Evolutionary conservation across 495 filamentous ascomycete species (phyloP).

Genomic region (Podospora anserina): DNA sequence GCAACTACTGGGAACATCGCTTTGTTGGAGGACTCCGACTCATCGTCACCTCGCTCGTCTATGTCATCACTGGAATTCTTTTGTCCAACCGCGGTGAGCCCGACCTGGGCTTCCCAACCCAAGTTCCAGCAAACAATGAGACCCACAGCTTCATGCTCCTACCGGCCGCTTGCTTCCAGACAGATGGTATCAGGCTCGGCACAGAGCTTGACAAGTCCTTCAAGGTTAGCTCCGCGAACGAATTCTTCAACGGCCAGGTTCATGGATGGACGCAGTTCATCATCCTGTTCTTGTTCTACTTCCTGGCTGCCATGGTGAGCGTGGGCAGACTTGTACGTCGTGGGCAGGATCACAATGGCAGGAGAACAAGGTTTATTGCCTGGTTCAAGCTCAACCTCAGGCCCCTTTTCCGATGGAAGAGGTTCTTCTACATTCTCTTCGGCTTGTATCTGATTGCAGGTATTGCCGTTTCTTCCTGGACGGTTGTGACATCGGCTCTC

Average conservation of each 20-base stretch:
- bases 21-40: slow-evolving; percentile 29
- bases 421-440: slow-evolving; percentile 24
- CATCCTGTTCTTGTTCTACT: slow-evolving; percentile 32
- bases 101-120: slow-evolving; percentile 28
- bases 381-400: slow-evolving; percentile 5
- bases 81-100: slow-evolving; percentile 31
- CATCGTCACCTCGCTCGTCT: slow-evolving; percentile 25
- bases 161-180: slow-evolving; percentile 36
- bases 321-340: slow-evolving; percentile 24
- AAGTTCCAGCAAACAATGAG: slow-evolving; percentile 20
- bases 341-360: slow-evolving; percentile 21
- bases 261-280: slow-evolving; percentile 34
- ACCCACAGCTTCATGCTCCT: slow-evolving; percentile 29
- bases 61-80: slow-evolving; percentile 30
- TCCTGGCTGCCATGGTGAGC: slow-evolving; percentile 26
- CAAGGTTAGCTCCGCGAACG: slow-evolving; percentile 15
- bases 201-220: slow-evolving; percentile 17
- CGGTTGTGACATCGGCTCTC: slow-evolving; percentile 19
- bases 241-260: slow-evolving; percentile 26
- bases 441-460: slow-evolving; percentile 27
- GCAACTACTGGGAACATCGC: slow-evolving; percentile 38
- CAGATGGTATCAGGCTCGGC: slow-evolving; percentile 10
- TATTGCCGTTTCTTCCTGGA: slow-evolving; percentile 22
- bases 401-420: slow-evolving; percentile 16
- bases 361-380: slow-evolving; percentile 10